Base-by-base conservation (phyloP, 495 filamentous ascomycete species). In the Annulohypoxylon nitens region DNA sequence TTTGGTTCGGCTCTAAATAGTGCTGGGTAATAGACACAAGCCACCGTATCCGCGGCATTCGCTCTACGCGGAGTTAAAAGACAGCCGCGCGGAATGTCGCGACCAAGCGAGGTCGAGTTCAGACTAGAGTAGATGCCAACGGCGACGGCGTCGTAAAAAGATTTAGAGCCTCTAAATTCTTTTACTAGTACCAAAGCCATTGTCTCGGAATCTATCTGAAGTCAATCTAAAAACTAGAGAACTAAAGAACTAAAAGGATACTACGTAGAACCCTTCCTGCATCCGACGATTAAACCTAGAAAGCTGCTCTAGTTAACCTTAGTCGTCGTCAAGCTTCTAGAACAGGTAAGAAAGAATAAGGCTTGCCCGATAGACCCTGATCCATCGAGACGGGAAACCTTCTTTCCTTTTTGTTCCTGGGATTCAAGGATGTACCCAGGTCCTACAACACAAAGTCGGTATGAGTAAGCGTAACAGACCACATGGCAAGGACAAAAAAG, bases 401-500 rank as follows among this genome's bases (percentile, higher is more conserved):
- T 59, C 5, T 37, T 47, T 53, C 54, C 18, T 58, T 45, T 50
- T 47, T 23, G 9, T 7, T 64, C 45, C 30, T 16, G 50, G 36
- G 20, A 39, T 23, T 34, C 53, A 34, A 59, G 33, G 33, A 43
- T 60, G 43, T 47, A 47, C 43, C 43, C 36, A 50, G 33, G 30
- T 30, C 30, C 30, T 30, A 30, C 30, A 45, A 18, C 45, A 60
- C 53, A 14, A 50, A 34, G 33, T 34, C 1, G 51, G 37, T 34
- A 63, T 54, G 53, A 64, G 43, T 55, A 71, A 71, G 55, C 34
- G 25, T 10, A 6, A n/a, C 23, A 2, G 37, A 60, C 1, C 12
- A 57, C 5, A 30, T 30, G 54, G n/a, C 37, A 57, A 18, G 50
- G 47, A 71, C 57, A 50, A 71, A 62, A 71, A 71, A 71, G 48